Evolutionary conservation across 2,329 filamentous ascomycete genomes (phyloP).

Genomic region (Colletotrichum gigasporum): DNA sequence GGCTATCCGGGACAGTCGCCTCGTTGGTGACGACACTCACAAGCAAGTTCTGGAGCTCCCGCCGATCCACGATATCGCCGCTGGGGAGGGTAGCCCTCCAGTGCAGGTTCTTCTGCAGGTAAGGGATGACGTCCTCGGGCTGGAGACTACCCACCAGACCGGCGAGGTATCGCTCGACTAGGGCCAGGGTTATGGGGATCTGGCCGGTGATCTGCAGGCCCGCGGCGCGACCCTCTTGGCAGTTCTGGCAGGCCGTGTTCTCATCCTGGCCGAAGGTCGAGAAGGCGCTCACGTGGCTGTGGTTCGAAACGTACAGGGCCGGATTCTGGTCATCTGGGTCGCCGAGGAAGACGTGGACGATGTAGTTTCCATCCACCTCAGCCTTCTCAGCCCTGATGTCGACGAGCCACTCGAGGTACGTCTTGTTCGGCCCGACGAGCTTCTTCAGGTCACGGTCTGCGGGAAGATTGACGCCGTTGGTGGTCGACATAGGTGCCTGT

Average conservation of each 20-base stretch:
- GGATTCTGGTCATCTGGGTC: slow-evolving; percentile 49
- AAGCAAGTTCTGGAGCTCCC: slow-evolving; percentile 3
- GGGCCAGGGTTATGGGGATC: slow-evolving; percentile 40
- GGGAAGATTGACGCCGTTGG: background rate
- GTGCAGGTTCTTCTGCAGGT: slow-evolving; percentile 36
- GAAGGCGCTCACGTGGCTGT: slow-evolving; percentile 56
- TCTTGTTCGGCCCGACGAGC: slow-evolving; percentile 34
- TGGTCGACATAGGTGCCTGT: background rate
- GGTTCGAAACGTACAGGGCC: slow-evolving; percentile 50
- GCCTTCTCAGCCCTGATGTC: slow-evolving; percentile 63
- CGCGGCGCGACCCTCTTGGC: slow-evolving; percentile 32
- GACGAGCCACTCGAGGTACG: slow-evolving; percentile 60
- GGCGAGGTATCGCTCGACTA: slow-evolving; percentile 38
- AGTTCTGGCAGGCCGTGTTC: slow-evolving; percentile 37
- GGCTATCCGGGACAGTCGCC: slow-evolving; percentile 13
- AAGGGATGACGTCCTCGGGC: slow-evolving; percentile 37
- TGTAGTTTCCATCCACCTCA: slow-evolving; percentile 59
- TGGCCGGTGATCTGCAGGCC: slow-evolving; percentile 36
- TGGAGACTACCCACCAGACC: slow-evolving; percentile 34
- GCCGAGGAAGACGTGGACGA: slow-evolving; percentile 64
- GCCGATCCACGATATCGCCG: slow-evolving; percentile 30
- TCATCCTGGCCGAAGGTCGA: slow-evolving; percentile 49
- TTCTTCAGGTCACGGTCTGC: slow-evolving; percentile 10
- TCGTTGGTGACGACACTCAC: slow-evolving; percentile 20
- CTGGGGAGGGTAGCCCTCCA: slow-evolving; percentile 37